Evolutionary conservation across 2,329 filamentous ascomycete species (phyloP).

Genomic region (Talaromyces sp.): DNA sequence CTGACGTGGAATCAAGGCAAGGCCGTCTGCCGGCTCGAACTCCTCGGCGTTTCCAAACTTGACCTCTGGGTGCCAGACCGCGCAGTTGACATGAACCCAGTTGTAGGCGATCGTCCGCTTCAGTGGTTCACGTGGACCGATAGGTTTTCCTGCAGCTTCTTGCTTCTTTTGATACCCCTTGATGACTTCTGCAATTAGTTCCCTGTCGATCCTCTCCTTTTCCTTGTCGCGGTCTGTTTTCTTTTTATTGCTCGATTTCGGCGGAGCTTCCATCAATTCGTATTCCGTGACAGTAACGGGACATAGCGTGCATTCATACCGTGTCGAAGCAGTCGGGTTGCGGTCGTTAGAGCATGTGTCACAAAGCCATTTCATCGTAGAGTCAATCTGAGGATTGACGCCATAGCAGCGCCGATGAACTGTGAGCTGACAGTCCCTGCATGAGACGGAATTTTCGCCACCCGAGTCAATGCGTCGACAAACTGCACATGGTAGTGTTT

Average conservation of each 20-base stretch:
- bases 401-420: conserved; percentile 93
- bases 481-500: conserved; percentile 75
- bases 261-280: conserved; percentile 79
- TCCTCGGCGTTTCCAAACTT: conserved; percentile 83
- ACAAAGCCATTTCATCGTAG: conserved; percentile 76
- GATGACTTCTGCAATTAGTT: conserved; percentile 71
- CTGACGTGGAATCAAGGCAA: conserved; percentile 69
- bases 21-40: conserved; percentile 81
- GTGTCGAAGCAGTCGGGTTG: conserved; percentile 84
- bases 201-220: conserved; percentile 78
- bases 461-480: conserved; percentile 69
- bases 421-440: conserved; percentile 81
- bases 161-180: conserved; percentile 81
- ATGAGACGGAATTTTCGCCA: conserved; percentile 69
- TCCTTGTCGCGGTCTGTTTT: conserved; percentile 90
- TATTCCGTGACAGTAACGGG: conserved; percentile 75
- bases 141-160: conserved; percentile 74
- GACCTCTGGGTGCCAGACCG: conserved; percentile 85
- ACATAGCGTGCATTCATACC: conserved; percentile 90
- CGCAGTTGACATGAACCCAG: conserved; percentile 94
- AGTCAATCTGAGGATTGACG: conserved; percentile 62
- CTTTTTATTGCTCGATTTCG: conserved; percentile 67
- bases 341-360: conserved; percentile 96
- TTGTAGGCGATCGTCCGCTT: conserved; percentile 96
- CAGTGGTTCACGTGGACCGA: conserved; percentile 79